These are phyloP conservation scores for Beauveria sp. DNA, from an alignment of 2,329 filamentous ascomycete species.

Conservation along the genomic window DNA sequence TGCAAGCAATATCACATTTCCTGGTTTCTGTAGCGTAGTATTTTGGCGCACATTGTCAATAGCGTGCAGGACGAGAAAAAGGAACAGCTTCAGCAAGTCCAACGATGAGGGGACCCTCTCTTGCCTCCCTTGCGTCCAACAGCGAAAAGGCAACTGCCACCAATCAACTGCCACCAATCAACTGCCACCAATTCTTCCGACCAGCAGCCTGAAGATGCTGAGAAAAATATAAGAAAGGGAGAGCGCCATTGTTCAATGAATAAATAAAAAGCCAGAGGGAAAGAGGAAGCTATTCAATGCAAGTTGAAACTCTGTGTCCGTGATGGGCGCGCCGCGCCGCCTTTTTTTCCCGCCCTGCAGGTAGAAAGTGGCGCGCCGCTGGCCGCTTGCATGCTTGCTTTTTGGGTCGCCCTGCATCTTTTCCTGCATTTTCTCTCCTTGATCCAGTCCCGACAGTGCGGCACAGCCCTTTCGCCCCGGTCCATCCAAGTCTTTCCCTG, in stretches of 20 bases:
- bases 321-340: background rate
- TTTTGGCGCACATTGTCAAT: background rate
- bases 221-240: background rate
- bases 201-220: background rate
- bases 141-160: background rate
- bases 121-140: background rate
- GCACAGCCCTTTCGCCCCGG: background rate
- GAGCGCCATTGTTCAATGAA: background rate
- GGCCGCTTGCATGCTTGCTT: background rate
- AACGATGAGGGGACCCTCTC: background rate
- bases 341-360: slow-evolving; percentile 1
- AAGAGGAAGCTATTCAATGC: background rate
- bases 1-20: background rate
- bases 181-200: background rate
- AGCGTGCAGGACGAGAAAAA: background rate
- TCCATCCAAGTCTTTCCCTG: background rate
- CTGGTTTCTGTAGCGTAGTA: background rate
- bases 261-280: background rate
- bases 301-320: background rate
- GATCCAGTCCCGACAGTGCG: background rate
- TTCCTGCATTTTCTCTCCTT: background rate
- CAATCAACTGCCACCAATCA: background rate
- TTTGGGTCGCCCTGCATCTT: background rate
- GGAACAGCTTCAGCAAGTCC: background rate
- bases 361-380: background rate